These are phyloP conservation scores for Chalciporus piperatus DNA, from an alignment of 768 basidiomycete species.

Conservation along the genomic window DNA sequence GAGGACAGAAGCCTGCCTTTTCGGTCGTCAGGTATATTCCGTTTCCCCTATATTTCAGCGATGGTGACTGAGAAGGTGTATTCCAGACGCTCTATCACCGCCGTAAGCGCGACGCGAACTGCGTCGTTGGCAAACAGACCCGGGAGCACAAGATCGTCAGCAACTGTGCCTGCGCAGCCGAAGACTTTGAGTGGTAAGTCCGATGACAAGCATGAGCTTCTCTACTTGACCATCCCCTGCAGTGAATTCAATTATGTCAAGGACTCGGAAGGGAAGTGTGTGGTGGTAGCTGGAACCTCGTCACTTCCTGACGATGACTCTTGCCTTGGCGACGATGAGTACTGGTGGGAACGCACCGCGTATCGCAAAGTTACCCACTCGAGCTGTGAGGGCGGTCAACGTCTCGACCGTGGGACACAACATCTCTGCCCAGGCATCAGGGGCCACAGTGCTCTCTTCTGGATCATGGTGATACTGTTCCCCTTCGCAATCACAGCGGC, in stretches of 20 bases:
- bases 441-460: conserved; percentile 76
- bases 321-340: conserved; percentile 62
- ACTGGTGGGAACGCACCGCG: conserved; percentile 92
- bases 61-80: not conserved
- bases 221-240: not conserved
- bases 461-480: conserved; percentile 72
- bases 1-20: conserved; percentile 84
- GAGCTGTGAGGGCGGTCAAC: conserved; percentile 73
- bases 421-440: conserved; percentile 84
- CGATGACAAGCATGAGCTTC: not conserved
- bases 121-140: conserved; percentile 72
- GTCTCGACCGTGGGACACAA: conserved; percentile 69
- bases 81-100: conserved; percentile 87
- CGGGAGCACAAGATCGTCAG: conserved; percentile 55
- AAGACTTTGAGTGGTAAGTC: conserved; percentile 93
- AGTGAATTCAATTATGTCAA: conserved; percentile 94
- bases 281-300: conserved; percentile 65
- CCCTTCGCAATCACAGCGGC: conserved; percentile 78
- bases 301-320: conserved; percentile 61
- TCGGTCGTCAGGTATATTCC: conserved; percentile 75
- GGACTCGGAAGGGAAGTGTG: conserved; percentile 68
- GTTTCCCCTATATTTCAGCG: not conserved
- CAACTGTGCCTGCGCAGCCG: conserved; percentile 68
- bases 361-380: conserved; percentile 92
- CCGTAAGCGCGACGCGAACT: conserved; percentile 72